Percentiles rank a stretch among this genome's conserved stretches.
Evolutionary conservation across 305 asterid genomes (phyloP).

Genomic region (Solanum hybrid): DNA sequence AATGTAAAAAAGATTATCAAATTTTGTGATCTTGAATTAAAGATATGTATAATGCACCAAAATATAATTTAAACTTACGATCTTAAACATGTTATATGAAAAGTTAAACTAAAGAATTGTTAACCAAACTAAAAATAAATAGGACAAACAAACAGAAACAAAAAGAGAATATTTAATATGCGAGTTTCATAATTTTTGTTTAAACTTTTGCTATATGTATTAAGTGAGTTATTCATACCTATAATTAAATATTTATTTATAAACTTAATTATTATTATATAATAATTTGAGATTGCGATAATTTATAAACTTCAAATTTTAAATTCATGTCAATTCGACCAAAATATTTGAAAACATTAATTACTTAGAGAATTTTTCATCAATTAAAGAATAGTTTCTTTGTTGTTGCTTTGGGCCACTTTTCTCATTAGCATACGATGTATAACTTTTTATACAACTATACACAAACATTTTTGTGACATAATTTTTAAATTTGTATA

Average conservation of each 20-base stretch:
- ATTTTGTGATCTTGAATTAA: too few relatives aligned
- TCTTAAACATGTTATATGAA: too few relatives aligned
- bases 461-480: background rate
- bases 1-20: too few relatives aligned
- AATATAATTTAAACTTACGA: too few relatives aligned
- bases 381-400: background rate
- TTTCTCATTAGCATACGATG: background rate
- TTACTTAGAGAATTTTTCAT: background rate
- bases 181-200: background rate
- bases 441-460: background rate
- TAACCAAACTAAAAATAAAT: background rate
- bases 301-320: background rate
- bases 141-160: background rate
- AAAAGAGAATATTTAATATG: background rate
- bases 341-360: background rate
- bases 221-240: background rate
- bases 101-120: too few relatives aligned
- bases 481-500: too few relatives aligned
- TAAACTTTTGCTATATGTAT: background rate
- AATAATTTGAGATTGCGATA: background rate
- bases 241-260: too few relatives aligned
- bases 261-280: background rate
- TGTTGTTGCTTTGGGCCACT: background rate
- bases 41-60: too few relatives aligned
- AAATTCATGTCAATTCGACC: background rate